phyloP scores from a whole-genome alignment of 2,329 filamentous ascomycete genomes.

The Parastagonospora nodorum region DNA sequence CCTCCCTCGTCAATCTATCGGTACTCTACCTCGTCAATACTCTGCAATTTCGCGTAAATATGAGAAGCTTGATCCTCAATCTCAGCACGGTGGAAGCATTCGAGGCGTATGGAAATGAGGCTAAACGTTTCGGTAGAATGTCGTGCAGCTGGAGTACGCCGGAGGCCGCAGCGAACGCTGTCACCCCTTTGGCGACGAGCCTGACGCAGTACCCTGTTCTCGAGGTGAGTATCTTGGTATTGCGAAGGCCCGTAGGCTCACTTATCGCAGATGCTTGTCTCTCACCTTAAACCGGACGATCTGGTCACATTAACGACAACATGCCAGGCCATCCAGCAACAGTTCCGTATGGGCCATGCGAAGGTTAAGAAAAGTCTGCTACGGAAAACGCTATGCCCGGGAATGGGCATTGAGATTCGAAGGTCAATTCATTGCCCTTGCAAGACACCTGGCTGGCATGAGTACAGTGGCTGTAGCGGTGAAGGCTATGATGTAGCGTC shows the following conservation, averaged over 20 bases:
- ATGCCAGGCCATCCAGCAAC: constrained; percentile 6
- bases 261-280: background rate
- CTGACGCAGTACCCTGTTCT: constrained; percentile 10
- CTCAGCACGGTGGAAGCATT: too few species aligned
- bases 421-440: constrained; percentile 3
- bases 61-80: too few species aligned
- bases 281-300: constrained; percentile 7
- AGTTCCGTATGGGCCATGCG: constrained; percentile 10
- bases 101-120: background rate
- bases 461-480: background rate
- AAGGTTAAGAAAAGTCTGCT: constrained; percentile 10
- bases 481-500: constrained; percentile 11
- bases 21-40: too few species aligned
- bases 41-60: too few species aligned
- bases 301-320: constrained; percentile 4
- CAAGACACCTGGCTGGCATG: constrained; percentile 3
- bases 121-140: background rate
- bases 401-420: constrained; percentile 2
- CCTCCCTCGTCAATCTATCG: too few species aligned
- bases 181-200: background rate
- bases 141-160: constrained; percentile 5
- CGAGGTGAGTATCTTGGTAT: constrained; percentile 3
- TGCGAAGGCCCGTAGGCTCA: background rate
- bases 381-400: constrained; percentile 14
- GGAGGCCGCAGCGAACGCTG: constrained; percentile 2